Evolutionary conservation across 495 filamentous ascomycete species (phyloP).

Genomic region (Amphirosellinia nigrospora): DNA sequence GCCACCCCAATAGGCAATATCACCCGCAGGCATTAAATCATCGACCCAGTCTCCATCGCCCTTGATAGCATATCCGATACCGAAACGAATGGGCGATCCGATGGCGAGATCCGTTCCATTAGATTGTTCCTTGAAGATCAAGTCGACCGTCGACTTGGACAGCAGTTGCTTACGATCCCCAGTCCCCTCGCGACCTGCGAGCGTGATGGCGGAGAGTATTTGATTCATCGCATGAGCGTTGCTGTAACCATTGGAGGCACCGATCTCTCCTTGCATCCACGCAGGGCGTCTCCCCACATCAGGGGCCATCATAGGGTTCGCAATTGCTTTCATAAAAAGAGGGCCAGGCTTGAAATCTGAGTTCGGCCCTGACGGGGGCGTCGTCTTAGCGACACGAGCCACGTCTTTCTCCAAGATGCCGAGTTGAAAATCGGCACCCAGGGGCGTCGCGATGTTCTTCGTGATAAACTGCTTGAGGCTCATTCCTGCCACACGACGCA

Average conservation of each 20-base stretch:
- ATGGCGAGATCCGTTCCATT: conserved; percentile 45
- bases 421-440: conserved; percentile 50
- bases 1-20: conserved; percentile 51
- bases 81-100: conserved; percentile 37
- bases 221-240: conserved; percentile 27
- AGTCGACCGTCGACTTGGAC: conserved; percentile 40
- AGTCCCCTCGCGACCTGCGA: conserved; percentile 16
- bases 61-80: conserved; percentile 46
- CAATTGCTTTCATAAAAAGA: conserved; percentile 17
- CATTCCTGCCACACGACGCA: conserved; percentile 45
- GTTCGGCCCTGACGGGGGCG: conserved; percentile 4
- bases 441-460: conserved; percentile 47
- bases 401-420: conserved; percentile 42
- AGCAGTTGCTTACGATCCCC: conserved; percentile 28
- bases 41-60: conserved; percentile 26
- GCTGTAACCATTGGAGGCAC: conserved; percentile 23
- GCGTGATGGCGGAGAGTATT: conserved; percentile 24
- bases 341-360: conserved; percentile 8
- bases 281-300: conserved; percentile 18
- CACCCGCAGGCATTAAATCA: conserved; percentile 39
- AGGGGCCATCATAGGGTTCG: conserved; percentile 18
- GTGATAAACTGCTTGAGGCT: conserved; percentile 47
- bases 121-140: conserved; percentile 48
- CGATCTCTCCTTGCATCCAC: conserved; percentile 23
- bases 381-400: conserved; percentile 39